Conservation (phyloP, 371 early-diverging fungal genomes). For the Batkoa obscura region DNA sequence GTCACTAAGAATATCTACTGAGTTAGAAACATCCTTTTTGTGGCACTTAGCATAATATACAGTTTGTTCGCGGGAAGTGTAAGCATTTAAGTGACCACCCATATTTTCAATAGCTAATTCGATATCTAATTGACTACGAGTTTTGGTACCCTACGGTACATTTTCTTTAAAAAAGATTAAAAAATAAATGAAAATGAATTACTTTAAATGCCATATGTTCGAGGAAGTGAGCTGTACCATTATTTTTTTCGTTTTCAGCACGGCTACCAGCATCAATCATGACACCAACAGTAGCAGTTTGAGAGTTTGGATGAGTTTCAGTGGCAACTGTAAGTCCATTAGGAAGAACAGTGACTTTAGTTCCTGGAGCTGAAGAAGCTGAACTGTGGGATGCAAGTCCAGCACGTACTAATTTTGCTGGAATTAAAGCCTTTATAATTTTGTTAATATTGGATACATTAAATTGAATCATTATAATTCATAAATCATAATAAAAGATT, state of each 20-base stretch:
- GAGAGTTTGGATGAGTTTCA: conserved; percentile 72
- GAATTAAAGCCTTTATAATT: too few relatives aligned
- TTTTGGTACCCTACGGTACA: conserved; percentile 44
- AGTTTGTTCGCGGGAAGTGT: conserved; percentile 95
- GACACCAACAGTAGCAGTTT: conserved; percentile 94
- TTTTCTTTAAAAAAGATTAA: conserved; percentile 12
- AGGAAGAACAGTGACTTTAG: conserved; percentile 46
- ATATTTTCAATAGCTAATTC: conserved; percentile 91
- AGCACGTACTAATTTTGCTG: neutral
- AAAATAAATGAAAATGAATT: conserved; percentile 7
- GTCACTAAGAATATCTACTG: conserved; percentile 86
- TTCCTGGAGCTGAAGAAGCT: neutral
- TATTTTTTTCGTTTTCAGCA: conserved; percentile 72
- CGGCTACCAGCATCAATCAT: conserved; percentile 96
- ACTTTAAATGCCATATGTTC: conserved; percentile 99
- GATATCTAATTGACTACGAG: conserved; percentile 68
- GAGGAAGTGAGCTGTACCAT: conserved; percentile 93
- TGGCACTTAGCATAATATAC: conserved; percentile 92
- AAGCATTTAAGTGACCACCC: conserved; percentile 93
- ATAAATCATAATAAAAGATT: neutral
- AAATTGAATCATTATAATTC: too few relatives aligned
- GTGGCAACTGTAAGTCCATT: conserved; percentile 94
- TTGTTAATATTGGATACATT: neutral
- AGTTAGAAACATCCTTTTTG: conserved; percentile 60
- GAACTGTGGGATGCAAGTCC: neutral